phyloP scores from a whole-genome alignment of 805 yeast species.

The Starmerella stigmatis region DNA sequence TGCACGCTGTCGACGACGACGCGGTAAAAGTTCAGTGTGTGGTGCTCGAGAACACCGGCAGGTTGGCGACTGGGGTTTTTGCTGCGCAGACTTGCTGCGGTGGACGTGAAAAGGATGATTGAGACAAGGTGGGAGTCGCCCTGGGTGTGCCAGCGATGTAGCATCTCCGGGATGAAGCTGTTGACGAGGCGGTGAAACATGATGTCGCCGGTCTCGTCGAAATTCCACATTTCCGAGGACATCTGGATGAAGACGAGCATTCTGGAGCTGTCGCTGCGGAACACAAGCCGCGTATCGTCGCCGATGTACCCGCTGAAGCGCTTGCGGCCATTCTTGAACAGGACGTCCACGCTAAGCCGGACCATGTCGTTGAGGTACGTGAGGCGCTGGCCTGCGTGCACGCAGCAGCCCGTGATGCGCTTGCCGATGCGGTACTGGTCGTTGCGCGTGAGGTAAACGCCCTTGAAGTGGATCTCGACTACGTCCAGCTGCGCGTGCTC shows the following conservation, averaged over 20 bases:
- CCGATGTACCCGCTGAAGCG: slow-evolving; percentile 70
- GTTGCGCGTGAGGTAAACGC: slow-evolving; percentile 71
- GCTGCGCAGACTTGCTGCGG: not conserved
- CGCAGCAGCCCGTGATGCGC: slow-evolving; percentile 49
- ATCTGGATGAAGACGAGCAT: slow-evolving; percentile 75
- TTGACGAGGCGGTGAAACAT: slow-evolving; percentile 86
- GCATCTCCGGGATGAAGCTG: slow-evolving; percentile 81
- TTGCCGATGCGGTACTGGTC: slow-evolving; percentile 85
- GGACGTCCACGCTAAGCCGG: slow-evolving; percentile 51
- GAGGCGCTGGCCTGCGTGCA: slow-evolving; percentile 55
- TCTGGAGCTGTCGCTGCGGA: slow-evolving; percentile 84
- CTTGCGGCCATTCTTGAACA: slow-evolving; percentile 58
- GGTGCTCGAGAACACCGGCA: slow-evolving; percentile 50
- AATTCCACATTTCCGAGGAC: slow-evolving; percentile 95
- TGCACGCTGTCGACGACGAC: slow-evolving; percentile 93
- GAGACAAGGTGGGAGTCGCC: slow-evolving; percentile 88
- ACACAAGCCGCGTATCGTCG: slow-evolving; percentile 61
- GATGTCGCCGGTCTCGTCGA: slow-evolving; percentile 92
- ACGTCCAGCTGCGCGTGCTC: slow-evolving; percentile 53
- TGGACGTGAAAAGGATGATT: slow-evolving; percentile 63
- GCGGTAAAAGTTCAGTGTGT: slow-evolving; percentile 71
- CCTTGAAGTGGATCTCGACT: slow-evolving; percentile 71
- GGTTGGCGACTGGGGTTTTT: not conserved
- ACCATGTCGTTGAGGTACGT: slow-evolving; percentile 48
- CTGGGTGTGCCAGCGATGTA: slow-evolving; percentile 73